Evolutionary conservation across 768 basidiomycete genomes (phyloP), one percentile per base, ranked within the genome.

Genomic region (Ramaria sp.): DNA sequence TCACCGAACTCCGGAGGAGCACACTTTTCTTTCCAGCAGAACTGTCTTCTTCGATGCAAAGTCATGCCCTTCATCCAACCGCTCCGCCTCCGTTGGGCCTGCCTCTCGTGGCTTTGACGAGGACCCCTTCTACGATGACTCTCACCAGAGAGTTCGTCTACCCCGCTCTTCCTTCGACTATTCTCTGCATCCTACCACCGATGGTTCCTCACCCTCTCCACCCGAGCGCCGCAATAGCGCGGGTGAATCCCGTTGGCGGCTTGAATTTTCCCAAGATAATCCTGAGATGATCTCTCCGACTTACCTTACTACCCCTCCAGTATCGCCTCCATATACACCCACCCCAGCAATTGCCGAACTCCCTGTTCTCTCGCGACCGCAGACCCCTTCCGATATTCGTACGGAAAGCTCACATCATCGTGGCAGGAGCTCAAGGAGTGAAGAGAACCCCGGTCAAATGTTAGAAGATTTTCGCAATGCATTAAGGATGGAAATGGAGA

Each of bases 1-100:
- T 87, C 24, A 67, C 83, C 56, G 88, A 95, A 44, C 89, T 15
- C 78, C 74, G 10, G 94, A 97, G 65, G 83, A 88, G 55, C 83
- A 86, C 64, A 72, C 73, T 30, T 71, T 93, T 28, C 83, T 88
- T 61, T 81, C 82, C 36, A 78, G 83, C 13, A 78, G 79, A 0
- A 78, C 79, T 30, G 76, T 81, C 4, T 83, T 87, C 66, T 96
- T 93, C 66, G 75, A 75, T 48, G 86, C 87, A 0, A 72, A 74
- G 75, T 27, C 58, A 60, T 62, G 71, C 58, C 61, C 70, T 52
- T 69, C 79, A 64, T 28, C 34, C 22, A 45, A 32, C 62, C 81
- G 71, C 20, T 71, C 75, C 2, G 62, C 69, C 7, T 80, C 79
- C 0, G 65, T 80, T 20, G 79, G 74, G 0, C 77, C 76, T 0